Conservation (phyloP, 371 early-diverging fungal genomes). For the Zychaea mexicana region DNA sequence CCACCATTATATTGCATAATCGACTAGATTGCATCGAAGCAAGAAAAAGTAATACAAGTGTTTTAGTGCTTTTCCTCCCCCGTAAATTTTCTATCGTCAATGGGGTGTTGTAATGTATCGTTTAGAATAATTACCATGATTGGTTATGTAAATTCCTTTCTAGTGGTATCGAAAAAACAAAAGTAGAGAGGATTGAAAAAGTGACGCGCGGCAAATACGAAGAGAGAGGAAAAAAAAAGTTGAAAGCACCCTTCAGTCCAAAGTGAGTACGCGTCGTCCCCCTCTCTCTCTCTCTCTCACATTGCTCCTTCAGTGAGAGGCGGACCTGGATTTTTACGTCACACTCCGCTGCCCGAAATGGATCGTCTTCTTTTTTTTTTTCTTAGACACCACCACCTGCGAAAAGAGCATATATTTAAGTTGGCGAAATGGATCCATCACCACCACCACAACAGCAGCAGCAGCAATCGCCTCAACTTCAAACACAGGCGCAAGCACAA, state of each 20-base stretch:
- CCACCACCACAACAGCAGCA: not conserved
- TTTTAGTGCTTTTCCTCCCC: not conserved
- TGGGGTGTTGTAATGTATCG: not conserved
- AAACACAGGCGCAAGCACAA: not conserved
- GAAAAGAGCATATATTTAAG: too few relatives aligned
- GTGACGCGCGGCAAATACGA: not conserved
- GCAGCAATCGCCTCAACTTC: not conserved
- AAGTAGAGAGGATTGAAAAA: not conserved
- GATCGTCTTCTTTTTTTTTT: not conserved
- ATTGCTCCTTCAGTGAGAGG: too few relatives aligned
- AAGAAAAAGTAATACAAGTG: not conserved
- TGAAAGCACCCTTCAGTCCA: too few relatives aligned
- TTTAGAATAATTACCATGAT: slow-evolving; percentile 2
- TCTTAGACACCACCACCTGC: too few relatives aligned
- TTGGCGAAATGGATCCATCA: not conserved
- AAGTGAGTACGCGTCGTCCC: not conserved
- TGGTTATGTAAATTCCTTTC: not conserved
- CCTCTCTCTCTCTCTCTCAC: too few relatives aligned
- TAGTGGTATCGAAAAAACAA: not conserved
- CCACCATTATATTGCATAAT: slow-evolving; percentile 95
- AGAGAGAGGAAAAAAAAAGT: too few relatives aligned
- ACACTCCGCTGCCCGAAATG: not conserved
- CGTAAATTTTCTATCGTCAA: not conserved
- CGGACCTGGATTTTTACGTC: not conserved
- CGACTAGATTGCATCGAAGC: slow-evolving; percentile 37